Evolutionary conservation across 441 rosid species (phyloP), one percentile per base, ranked within the genome.

Genomic region (Sinapis alba): DNA sequence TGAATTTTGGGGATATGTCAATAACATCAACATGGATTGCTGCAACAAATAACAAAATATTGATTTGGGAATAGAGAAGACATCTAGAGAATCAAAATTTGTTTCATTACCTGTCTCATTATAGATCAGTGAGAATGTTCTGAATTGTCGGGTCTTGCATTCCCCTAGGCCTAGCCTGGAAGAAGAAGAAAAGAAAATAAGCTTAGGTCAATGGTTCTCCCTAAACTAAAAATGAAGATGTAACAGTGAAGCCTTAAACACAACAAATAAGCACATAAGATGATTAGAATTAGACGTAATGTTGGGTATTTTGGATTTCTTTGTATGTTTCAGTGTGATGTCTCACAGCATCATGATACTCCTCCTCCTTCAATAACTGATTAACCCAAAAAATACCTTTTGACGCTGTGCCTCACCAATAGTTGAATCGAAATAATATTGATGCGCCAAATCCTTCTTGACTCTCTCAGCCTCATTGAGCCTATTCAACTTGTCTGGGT

Each of bases 101-200:
- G 43, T 11, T 11, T 11, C 11, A 3, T 36, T 36, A 89, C 92
- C 87, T 87, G 94, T 91, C 99, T 89, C 99, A 96, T 90, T n/a
- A 96, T 91, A 26, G 99, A 78, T 95, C 99, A 3, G 97, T 88
- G n/a, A 93, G 95, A 59, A 91, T 93, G 86, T 90, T 93, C 75
- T 96, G 96, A 72, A 93, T 80, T 79, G 91, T 92, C 0, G 99
- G 97, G 69, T 95, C 98, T 80, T 95, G 96, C 98, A 95, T 91
- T 68, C 13, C 68, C 97, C 87, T 88, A 36, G 5, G 43, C 13
- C 13, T 93, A 3, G 94, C 95, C 99, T 94, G 87, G 78, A 70
- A 11, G 80, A 24, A 28, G 69, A 36, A 36, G 13, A 36, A 36
- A 36, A 36, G 10, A 36, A 36, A 59, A 50, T 59, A 6, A 63